Evolutionary conservation across 148 eudicot species (phyloP).

Genomic region (Bassia scoparia): DNA sequence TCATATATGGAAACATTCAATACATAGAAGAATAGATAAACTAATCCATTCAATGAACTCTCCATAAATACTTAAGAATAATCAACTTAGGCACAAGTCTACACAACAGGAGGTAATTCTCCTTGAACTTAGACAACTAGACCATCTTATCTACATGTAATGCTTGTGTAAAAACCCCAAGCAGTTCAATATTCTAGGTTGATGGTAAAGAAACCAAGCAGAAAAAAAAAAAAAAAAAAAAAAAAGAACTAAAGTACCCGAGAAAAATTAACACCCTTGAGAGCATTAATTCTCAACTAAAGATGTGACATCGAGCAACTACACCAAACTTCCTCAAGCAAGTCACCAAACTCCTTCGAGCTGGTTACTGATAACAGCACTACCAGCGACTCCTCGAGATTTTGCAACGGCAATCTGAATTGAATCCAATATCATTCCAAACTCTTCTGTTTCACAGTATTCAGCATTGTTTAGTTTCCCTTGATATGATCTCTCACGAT

Average conservation of each 20-base stretch:
- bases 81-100: constrained; percentile 28
- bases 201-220: constrained; percentile 16
- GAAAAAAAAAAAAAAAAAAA: background rate
- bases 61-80: constrained; percentile 19
- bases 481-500: constrained; percentile 18
- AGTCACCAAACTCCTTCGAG: constrained; percentile 14
- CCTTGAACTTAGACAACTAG: constrained; percentile 26
- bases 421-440: background rate
- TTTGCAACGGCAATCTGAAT: constrained; percentile 1
- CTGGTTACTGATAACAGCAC: background rate
- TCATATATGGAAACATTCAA: constrained; percentile 10
- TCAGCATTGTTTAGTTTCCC: background rate
- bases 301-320: constrained; percentile 11
- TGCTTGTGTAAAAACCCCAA: constrained; percentile 30
- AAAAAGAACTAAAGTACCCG: constrained; percentile 16
- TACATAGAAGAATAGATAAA: constrained; percentile 7
- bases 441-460: constrained; percentile 6
- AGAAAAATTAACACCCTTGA: constrained; percentile 22
- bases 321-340: constrained; percentile 16
- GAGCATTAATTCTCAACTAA: constrained; percentile 11
- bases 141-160: constrained; percentile 50
- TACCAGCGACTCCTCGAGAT: background rate
- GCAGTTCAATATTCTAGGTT: constrained; percentile 26
- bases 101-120: constrained; percentile 27
- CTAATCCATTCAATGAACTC: constrained; percentile 15